Percentiles rank a stretch among this genome's conserved stretches.
Evolutionary conservation across 768 basidiomycete genomes (phyloP).

Genomic region (Amanita exitialis): DNA sequence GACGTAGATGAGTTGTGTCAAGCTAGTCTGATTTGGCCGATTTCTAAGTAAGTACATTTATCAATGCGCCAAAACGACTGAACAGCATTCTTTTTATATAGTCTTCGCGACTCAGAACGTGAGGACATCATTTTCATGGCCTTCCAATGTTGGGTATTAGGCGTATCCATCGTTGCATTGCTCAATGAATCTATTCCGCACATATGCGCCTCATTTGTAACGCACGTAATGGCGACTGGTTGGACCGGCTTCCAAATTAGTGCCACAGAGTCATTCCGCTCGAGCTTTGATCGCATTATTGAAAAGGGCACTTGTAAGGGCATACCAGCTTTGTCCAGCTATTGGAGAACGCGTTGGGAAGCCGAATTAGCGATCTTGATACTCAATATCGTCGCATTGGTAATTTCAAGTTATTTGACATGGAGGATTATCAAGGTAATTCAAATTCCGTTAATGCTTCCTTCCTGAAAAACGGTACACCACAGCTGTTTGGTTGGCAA

Average conservation of each 20-base stretch:
- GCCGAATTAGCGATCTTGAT: constrained; percentile 60
- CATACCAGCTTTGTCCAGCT: constrained; percentile 43
- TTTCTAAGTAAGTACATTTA: constrained; percentile 41
- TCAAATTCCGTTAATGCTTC: not conserved
- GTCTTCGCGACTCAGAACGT: constrained; percentile 62
- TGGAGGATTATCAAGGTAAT: constrained; percentile 68
- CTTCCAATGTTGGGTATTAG: constrained; percentile 75
- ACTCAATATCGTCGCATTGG: constrained; percentile 48
- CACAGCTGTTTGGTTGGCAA: constrained; percentile 71
- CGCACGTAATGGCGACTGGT: constrained; percentile 61
- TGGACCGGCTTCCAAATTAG: constrained; percentile 66
- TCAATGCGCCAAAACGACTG: not conserved
- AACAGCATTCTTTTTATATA: constrained; percentile 16
- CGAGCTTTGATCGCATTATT: constrained; percentile 43
- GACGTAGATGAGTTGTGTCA: constrained; percentile 41
- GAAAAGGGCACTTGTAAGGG: constrained; percentile 56
- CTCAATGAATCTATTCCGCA: constrained; percentile 78
- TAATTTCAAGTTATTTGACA: constrained; percentile 54
- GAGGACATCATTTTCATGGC: constrained; percentile 71
- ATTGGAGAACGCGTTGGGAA: constrained; percentile 49
- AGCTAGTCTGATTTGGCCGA: constrained; percentile 38
- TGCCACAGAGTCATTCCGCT: constrained; percentile 48
- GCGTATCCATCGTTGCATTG: constrained; percentile 64
- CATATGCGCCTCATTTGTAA: constrained; percentile 62
- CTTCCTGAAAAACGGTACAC: not conserved